Percentiles rank a stretch among this genome's conserved stretches.
Evolutionary conservation across 768 basidiomycete species (phyloP).

Genomic region (Coprinopsis marcescibilis): DNA sequence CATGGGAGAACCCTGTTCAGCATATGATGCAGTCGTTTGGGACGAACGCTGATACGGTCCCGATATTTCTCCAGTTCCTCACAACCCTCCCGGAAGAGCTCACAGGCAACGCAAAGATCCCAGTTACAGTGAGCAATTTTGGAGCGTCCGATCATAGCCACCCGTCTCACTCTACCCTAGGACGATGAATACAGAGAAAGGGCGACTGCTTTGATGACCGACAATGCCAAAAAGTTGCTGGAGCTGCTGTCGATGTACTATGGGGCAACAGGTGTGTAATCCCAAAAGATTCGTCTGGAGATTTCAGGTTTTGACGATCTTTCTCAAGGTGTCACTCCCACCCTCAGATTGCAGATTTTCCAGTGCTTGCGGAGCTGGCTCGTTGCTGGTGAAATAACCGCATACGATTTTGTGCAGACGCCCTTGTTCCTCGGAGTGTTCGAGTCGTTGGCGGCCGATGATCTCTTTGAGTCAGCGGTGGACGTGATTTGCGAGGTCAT

Average conservation of each 20-base stretch:
- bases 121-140: slow-evolving; percentile 67
- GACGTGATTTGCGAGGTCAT: slow-evolving; percentile 91
- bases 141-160: not conserved
- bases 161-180: slow-evolving; percentile 29
- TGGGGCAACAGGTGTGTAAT: slow-evolving; percentile 69
- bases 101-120: slow-evolving; percentile 77
- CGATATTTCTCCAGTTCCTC: slow-evolving; percentile 82
- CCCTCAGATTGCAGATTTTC: slow-evolving; percentile 79
- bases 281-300: not conserved
- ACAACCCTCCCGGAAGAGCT: slow-evolving; percentile 90
- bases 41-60: slow-evolving; percentile 75
- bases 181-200: slow-evolving; percentile 71
- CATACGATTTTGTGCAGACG: slow-evolving; percentile 57
- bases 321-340: slow-evolving; percentile 66
- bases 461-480: slow-evolving; percentile 90
- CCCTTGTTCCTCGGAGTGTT: slow-evolving; percentile 82
- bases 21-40: slow-evolving; percentile 84
- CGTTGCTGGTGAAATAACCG: slow-evolving; percentile 74
- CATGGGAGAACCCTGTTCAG: slow-evolving; percentile 79
- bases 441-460: slow-evolving; percentile 74
- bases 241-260: slow-evolving; percentile 84
- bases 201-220: slow-evolving; percentile 54
- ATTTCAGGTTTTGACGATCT: not conserved
- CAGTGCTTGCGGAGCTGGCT: slow-evolving; percentile 86
- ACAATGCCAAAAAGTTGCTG: slow-evolving; percentile 66